A percentile compares a stretch with the other conserved stretches of the same genome.
Evolutionary conservation across 2,329 filamentous ascomycete species (phyloP).

Genomic region (Hypoxylon rubiginosum): DNA sequence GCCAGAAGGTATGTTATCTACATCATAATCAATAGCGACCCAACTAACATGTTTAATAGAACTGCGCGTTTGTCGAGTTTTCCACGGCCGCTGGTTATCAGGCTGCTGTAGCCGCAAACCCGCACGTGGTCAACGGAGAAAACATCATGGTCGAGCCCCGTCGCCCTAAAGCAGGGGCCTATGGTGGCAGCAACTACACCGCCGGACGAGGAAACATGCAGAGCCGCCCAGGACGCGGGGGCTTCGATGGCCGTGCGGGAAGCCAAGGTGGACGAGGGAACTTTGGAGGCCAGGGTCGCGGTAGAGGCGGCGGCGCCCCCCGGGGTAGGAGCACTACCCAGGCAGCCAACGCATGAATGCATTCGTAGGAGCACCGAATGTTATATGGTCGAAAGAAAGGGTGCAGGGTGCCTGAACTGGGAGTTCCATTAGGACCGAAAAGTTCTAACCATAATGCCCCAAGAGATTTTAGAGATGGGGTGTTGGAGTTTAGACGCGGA

Average conservation of each 20-base stretch:
- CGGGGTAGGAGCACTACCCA: slow-evolving; percentile 73
- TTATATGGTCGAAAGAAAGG: slow-evolving; percentile 18
- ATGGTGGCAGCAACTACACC: slow-evolving; percentile 77
- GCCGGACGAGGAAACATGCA: slow-evolving; percentile 71
- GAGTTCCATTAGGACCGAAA: slow-evolving; percentile 13
- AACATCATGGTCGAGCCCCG: slow-evolving; percentile 90
- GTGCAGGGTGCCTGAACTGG: slow-evolving; percentile 17
- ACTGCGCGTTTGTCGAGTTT: slow-evolving; percentile 97
- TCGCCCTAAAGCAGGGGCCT: slow-evolving; percentile 79
- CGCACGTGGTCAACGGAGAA: slow-evolving; percentile 85
- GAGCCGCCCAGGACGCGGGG: slow-evolving; percentile 74
- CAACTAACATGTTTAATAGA: slow-evolving; percentile 66
- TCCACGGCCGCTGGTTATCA: slow-evolving; percentile 83
- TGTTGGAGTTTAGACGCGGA: slow-evolving; percentile 39
- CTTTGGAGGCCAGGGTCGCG: slow-evolving; percentile 75
- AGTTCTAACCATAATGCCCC: slow-evolving; percentile 18
- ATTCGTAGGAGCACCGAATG: not conserved
- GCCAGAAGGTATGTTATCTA: slow-evolving; percentile 76
- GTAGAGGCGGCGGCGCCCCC: slow-evolving; percentile 73
- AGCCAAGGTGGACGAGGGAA: slow-evolving; percentile 76
- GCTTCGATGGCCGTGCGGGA: slow-evolving; percentile 71
- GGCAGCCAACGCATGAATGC: slow-evolving; percentile 63
- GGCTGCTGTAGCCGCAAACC: slow-evolving; percentile 85
- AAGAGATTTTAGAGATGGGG: slow-evolving; percentile 36
- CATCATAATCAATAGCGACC: slow-evolving; percentile 30